A percentile compares a stretch with the other conserved stretches of the same genome.
These are phyloP conservation scores for Mortierella sp. DNA, from an alignment of 371 early-diverging fungal species.

Conservation along the genomic window DNA sequence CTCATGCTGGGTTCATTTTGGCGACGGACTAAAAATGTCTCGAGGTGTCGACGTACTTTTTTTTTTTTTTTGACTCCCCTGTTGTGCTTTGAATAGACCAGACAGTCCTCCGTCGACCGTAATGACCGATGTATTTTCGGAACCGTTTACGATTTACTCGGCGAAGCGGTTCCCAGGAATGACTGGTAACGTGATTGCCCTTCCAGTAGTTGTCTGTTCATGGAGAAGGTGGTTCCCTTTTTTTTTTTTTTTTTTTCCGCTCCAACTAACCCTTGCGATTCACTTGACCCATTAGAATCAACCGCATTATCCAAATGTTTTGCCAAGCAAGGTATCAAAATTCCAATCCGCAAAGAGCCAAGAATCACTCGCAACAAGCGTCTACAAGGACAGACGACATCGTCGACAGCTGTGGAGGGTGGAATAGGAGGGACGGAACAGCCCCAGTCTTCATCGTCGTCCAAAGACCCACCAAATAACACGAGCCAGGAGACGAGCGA, in stretches of 20 bases:
- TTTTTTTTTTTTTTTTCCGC: background rate
- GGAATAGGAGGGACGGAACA: too few species aligned
- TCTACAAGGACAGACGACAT: background rate
- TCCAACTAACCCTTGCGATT: conserved; percentile 1
- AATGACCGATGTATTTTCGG: conserved; percentile 55
- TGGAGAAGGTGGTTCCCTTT: conserved; percentile 2
- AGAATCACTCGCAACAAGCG: conserved; percentile 20
- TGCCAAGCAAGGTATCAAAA: conserved; percentile 76
- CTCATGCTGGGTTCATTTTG: too few species aligned
- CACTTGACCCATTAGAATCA: conserved; percentile 59
- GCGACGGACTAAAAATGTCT: too few species aligned
- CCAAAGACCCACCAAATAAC: too few species aligned
- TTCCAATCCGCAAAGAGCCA: conserved; percentile 69
- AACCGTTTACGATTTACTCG: conserved; percentile 68
- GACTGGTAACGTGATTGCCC: too few species aligned
- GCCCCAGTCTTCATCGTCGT: too few species aligned
- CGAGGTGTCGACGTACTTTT: too few species aligned
- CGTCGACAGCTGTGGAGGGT: background rate
- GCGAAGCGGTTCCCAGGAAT: conserved; percentile 78
- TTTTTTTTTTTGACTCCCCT: background rate
- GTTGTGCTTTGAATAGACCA: conserved; percentile 6
- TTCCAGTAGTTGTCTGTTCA: too few species aligned
- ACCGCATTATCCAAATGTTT: conserved; percentile 75
- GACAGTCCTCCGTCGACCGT: conserved; percentile 37
- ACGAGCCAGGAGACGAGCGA: background rate